A percentile compares a stretch with the other conserved stretches of the same genome.
These are phyloP conservation scores for Solanum medicagineum DNA, from an alignment of 257 asterid species.

Conservation along the genomic window DNA sequence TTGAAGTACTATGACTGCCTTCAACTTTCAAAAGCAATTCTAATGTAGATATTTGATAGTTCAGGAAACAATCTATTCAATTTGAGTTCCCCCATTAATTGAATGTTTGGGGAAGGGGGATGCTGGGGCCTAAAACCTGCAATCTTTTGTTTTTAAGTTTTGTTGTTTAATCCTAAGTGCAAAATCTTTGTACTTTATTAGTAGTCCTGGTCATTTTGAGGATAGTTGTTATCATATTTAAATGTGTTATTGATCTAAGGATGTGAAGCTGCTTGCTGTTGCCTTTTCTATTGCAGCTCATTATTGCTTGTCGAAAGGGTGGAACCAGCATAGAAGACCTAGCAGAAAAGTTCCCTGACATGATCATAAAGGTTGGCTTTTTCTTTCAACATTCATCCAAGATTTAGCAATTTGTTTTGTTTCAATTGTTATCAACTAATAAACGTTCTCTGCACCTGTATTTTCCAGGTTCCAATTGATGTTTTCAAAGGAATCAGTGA, in stretches of 20 bases:
- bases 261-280: not conserved
- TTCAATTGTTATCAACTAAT: not conserved
- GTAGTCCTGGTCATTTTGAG: not conserved
- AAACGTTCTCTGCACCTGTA: not conserved
- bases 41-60: not conserved
- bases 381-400: not conserved
- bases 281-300: slow-evolving; percentile 43
- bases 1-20: not conserved
- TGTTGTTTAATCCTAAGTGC: not conserved
- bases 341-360: slow-evolving; percentile 91
- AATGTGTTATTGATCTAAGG: not conserved
- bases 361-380: slow-evolving; percentile 65
- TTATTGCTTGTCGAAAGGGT: slow-evolving; percentile 87
- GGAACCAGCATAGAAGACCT: slow-evolving; percentile 99
- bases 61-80: not conserved
- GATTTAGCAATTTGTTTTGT: not conserved
- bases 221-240: not conserved
- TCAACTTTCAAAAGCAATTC: not conserved
- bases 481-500: slow-evolving; percentile 91
- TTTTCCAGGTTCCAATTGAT: slow-evolving; percentile 75
- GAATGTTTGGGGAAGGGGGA: not conserved
- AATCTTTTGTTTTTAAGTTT: not conserved
- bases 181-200: not conserved
- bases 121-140: not conserved
- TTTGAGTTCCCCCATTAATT: not conserved